phyloP scores from a whole-genome alignment of 2,329 filamentous ascomycete genomes.

The Alternaria gansuensis region DNA sequence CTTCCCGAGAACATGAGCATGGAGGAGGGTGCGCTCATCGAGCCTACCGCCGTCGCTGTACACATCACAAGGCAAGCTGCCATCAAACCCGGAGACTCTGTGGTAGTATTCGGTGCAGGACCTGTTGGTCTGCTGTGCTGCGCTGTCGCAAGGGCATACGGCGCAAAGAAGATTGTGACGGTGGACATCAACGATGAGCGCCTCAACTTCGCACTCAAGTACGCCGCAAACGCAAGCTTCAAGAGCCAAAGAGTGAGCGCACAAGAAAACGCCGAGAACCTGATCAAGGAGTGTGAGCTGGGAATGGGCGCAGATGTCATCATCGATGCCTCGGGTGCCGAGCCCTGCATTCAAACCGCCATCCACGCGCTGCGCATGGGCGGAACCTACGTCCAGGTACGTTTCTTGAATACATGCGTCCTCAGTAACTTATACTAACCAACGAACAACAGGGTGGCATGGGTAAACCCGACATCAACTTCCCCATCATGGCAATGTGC shows the following conservation, averaged over 20 bases:
- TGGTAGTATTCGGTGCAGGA: slow-evolving; percentile 61
- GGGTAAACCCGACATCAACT: slow-evolving; percentile 85
- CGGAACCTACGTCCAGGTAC: slow-evolving; percentile 58
- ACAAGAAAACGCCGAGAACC: slow-evolving; percentile 75
- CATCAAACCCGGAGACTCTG: slow-evolving; percentile 56
- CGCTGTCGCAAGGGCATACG: slow-evolving; percentile 83
- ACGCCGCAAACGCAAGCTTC: slow-evolving; percentile 73
- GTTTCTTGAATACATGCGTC: slow-evolving; percentile 5
- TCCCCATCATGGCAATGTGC: slow-evolving; percentile 91
- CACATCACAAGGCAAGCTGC: slow-evolving; percentile 58
- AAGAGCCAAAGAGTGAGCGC: slow-evolving; percentile 66
- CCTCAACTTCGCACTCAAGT: slow-evolving; percentile 78
- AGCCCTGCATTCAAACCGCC: slow-evolving; percentile 60
- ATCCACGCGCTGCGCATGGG: slow-evolving; percentile 60
- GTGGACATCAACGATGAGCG: slow-evolving; percentile 86
- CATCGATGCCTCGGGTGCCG: slow-evolving; percentile 60
- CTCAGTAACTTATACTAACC: not conserved
- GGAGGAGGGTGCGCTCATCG: slow-evolving; percentile 89
- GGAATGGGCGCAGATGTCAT: slow-evolving; percentile 60
- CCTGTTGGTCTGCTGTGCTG: slow-evolving; percentile 84
- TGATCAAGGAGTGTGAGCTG: slow-evolving; percentile 71
- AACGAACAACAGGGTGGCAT: slow-evolving; percentile 67
- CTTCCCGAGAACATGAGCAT: slow-evolving; percentile 78
- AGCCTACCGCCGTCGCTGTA: slow-evolving; percentile 65
- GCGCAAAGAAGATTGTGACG: slow-evolving; percentile 83